phyloP scores from a whole-genome alignment of 768 basidiomycete genomes.

The Jaapia argillacea region DNA sequence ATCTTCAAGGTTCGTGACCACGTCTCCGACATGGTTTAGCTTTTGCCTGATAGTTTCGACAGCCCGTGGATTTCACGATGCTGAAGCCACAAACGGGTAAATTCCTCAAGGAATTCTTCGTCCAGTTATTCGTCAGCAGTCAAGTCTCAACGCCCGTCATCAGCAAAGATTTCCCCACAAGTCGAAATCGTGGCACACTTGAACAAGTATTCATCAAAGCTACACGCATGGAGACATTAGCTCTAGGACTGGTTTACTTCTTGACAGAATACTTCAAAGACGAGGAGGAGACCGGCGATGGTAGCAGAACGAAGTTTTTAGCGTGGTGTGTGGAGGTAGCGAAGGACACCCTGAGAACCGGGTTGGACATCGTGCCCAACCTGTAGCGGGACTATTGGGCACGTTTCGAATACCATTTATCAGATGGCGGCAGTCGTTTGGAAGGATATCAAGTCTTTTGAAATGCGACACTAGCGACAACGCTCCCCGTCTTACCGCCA shows the following conservation, averaged over 20 bases:
- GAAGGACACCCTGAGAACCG: slow-evolving; percentile 56
- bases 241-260: slow-evolving; percentile 72
- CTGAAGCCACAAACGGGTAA: slow-evolving; percentile 51
- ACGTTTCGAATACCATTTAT: not conserved
- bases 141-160: slow-evolving; percentile 60
- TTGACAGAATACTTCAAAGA: slow-evolving; percentile 34
- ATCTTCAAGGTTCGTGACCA: slow-evolving; percentile 67
- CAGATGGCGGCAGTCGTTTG: too few species aligned
- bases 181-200: slow-evolving; percentile 46
- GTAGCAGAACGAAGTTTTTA: slow-evolving; percentile 30
- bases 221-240: slow-evolving; percentile 50
- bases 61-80: slow-evolving; percentile 83
- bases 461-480: slow-evolving; percentile 66
- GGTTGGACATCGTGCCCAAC: slow-evolving; percentile 43
- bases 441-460: slow-evolving; percentile 26
- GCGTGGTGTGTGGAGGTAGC: slow-evolving; percentile 63
- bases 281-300: slow-evolving; percentile 24
- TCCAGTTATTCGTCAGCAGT: slow-evolving; percentile 59
- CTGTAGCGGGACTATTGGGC: slow-evolving; percentile 7
- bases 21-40: not conserved
- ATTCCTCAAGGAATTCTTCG: slow-evolving; percentile 68
- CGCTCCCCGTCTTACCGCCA: slow-evolving; percentile 68
- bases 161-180: slow-evolving; percentile 25
- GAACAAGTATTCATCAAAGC: slow-evolving; percentile 79
- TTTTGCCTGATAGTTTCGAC: slow-evolving; percentile 2